Evolutionary conservation across 1,139 yeast genomes (phyloP), one percentile per base, ranked within the genome.

Genomic region (Pichia inconspicua): DNA sequence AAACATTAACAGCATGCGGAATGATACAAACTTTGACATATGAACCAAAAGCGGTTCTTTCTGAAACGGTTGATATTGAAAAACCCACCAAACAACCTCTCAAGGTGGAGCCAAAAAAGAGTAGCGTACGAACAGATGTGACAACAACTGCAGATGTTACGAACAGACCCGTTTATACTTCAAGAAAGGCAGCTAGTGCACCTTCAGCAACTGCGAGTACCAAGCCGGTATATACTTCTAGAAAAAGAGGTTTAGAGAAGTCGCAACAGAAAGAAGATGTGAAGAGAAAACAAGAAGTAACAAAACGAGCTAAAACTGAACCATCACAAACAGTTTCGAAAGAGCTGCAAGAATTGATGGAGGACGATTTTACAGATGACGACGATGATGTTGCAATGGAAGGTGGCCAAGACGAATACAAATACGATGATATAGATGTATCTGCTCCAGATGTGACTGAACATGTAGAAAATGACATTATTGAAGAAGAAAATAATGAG

Each of bases 1-100:
- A 51, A 19, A 55, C 52, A 38, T 52, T 57, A 45, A 43, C 34
- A 1, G 49, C 48, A 25, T 59, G 62, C 57, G 64, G 62, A 4
- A 42, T 58, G 4, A 51, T 59, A 19, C 49, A 46, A 25, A 55
- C 62, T 2, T 41, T 46, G 5, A 51, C 57, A 1, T 53, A 55
- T 9, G 50, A 50, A 35, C 5, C 37, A 27, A 32, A 22, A 35
- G 14, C 7, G 12, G 17, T 8, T 9, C 28, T 7, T 22, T n/a
- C 25, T 10, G 30, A 38, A n/a, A 50, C 44, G 35, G 41, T 44
- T 19, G 45, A 39, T n/a, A 34, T 44, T n/a, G 37, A 36, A 35
- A 10, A 46, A 50, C 37, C 39, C 36, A 11, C 45, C 8, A 41
- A 42, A 22, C 41, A 43, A 38, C 27, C 11, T 6, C 22, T 35